These are phyloP conservation scores for Cymbopogon flexuosus DNA, from an alignment of 202 grass and related monocot genomes.

Conservation along the genomic window DNA sequence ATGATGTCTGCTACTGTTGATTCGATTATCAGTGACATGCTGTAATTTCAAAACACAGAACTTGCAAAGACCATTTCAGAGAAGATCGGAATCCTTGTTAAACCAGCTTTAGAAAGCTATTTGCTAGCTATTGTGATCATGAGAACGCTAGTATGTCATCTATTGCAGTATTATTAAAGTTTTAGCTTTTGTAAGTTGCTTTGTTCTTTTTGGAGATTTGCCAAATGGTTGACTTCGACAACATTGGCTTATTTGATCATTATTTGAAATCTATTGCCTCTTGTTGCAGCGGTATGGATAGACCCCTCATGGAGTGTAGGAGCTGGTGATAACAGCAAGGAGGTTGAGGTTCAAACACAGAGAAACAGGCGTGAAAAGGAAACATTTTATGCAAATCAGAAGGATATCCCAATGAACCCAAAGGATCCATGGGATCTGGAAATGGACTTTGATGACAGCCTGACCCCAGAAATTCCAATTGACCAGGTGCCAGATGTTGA, in stretches of 20 bases:
- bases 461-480: conserved; percentile 79
- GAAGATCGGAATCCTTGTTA: neutral
- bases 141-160: neutral
- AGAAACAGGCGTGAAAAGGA: conserved; percentile 78
- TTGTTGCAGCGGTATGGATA: conserved; percentile 62
- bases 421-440: conserved; percentile 93
- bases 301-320: conserved; percentile 67
- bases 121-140: neutral
- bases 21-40: neutral
- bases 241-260: conserved; percentile 16
- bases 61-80: neutral
- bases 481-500: conserved; percentile 68
- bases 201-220: neutral
- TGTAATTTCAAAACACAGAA: neutral
- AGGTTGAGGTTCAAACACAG: conserved; percentile 65
- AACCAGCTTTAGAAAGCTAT: neutral
- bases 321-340: conserved; percentile 76
- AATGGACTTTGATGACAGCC: conserved; percentile 90
- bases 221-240: neutral
- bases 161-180: neutral
- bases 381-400: conserved; percentile 53
- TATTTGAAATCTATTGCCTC: conserved; percentile 40
- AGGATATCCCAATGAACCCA: conserved; percentile 60
- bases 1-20: neutral
- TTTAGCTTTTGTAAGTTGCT: neutral